Base-by-base conservation (phyloP, 371 early-diverging fungal species). In the Coemansia sp. region DNA sequence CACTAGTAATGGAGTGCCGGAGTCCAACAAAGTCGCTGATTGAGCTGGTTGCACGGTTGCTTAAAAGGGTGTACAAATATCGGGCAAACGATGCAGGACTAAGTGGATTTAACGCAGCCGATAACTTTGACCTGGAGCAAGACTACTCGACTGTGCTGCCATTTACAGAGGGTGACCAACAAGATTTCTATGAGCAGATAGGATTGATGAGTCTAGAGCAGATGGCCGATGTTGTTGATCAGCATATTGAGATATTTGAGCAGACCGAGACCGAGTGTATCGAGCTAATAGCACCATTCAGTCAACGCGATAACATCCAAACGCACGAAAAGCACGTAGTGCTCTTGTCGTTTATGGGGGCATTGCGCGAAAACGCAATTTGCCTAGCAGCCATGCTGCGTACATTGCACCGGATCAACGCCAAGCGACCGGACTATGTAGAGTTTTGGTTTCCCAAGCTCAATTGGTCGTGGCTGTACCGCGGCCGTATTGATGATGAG, bases 271-370 rank as follows among this genome's bases (percentile, higher is more conserved):
- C 63, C 12, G 60, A 18, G 11, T 67, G 62, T 25, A 75, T 75
- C 39, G 12, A 30, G 37, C 20, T 59, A 25, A 70, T 75, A 6
- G 39, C 67, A 25, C 75, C 75, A 1, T 75, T 71, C 54, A 21
- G 42, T 26, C n/a, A 16, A 1, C 7, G 26, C 3, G 67, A 71
- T 28, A 64, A 67, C 20, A n/a, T 20, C 11, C 30, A 28, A 9
- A 55, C 60, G 14, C 67, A 63, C 37, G 67, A 75, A 53, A 42
- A 62, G 14, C 52, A 75, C 33, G 62, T 71, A 5, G 54, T 71
- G 2, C 26, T 75, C 33, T 42, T 75, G 55, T 75, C 75, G 28
- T 75, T 75, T 51, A 71, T 75, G 12, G 75, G 75, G 0, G 62
- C 67, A 7, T 42, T 75, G 50, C 67, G 67, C 30, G 75, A 75